Percentiles rank a stretch among this genome's conserved stretches.
phyloP scores from a whole-genome alignment of 129 eudicot species.

The Saussurea involucrata region DNA sequence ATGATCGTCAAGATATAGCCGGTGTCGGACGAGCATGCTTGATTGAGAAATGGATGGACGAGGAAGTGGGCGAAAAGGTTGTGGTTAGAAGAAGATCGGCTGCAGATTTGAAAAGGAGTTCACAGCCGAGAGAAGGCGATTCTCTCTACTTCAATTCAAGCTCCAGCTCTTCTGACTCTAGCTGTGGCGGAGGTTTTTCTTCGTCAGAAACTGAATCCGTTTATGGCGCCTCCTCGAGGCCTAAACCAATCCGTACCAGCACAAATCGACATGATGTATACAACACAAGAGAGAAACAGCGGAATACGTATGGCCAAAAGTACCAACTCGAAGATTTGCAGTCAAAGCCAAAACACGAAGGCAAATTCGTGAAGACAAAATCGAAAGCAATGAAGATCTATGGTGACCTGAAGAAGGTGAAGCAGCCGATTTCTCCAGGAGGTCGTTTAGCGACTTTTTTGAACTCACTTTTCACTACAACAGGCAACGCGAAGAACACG shows the following conservation, averaged over 20 bases:
- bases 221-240: constrained; percentile 27
- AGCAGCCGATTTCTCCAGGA: constrained; percentile 88
- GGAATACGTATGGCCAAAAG: constrained; percentile 9
- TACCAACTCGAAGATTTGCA: constrained; percentile 20
- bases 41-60: constrained; percentile 65
- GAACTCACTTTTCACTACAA: constrained; percentile 60
- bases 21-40: neutral
- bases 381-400: constrained; percentile 71
- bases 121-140: neutral
- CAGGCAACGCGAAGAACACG: constrained; percentile 35
- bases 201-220: constrained; percentile 63
- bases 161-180: constrained; percentile 77
- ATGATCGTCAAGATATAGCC: neutral
- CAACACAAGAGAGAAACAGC: constrained; percentile 12
- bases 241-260: constrained; percentile 59
- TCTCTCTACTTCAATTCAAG: constrained; percentile 30
- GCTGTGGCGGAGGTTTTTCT: constrained; percentile 53
- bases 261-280: constrained; percentile 22
- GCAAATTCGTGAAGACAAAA: constrained; percentile 59
- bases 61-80: constrained; percentile 26
- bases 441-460: constrained; percentile 62
- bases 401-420: constrained; percentile 67
- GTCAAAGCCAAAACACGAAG: constrained; percentile 44
- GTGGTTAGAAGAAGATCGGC: constrained; percentile 31
- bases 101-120: constrained; percentile 21